Evolutionary conservation across 2,329 filamentous ascomycete species (phyloP).

Genomic region (Alternaria gaisen): DNA sequence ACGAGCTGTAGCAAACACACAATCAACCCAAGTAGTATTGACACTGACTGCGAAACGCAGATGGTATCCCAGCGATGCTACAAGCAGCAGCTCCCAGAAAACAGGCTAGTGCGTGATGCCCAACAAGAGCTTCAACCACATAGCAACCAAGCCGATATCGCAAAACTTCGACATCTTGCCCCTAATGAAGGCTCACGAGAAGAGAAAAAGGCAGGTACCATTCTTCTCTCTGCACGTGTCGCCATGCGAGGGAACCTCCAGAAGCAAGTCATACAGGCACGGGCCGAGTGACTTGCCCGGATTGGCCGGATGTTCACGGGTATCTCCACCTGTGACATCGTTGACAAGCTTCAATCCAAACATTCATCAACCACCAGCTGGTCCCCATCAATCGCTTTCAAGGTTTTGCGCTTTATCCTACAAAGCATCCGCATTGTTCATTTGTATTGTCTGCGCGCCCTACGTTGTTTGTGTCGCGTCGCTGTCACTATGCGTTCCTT

Average conservation of each 20-base stretch:
- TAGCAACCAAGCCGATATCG: neutral
- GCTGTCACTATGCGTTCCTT: conserved; percentile 32
- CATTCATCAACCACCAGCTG: conserved; percentile 16
- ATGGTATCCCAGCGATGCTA: neutral
- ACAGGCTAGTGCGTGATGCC: neutral
- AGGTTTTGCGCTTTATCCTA: neutral
- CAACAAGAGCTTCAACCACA: neutral
- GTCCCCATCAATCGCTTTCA: conserved; percentile 9
- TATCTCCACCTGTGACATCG: conserved; percentile 34
- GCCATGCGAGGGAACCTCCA: conserved; percentile 1
- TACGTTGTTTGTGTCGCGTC: neutral
- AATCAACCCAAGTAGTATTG: neutral
- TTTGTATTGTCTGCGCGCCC: neutral
- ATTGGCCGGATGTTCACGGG: conserved; percentile 32
- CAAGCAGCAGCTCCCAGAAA: neutral
- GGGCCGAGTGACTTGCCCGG: conserved; percentile 16
- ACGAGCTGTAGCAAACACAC: neutral
- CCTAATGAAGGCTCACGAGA: neutral
- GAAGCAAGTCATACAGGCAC: conserved; percentile 13
- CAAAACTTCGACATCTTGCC: neutral
- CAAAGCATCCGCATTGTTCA: neutral
- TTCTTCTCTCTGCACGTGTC: neutral
- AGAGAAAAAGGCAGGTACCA: neutral
- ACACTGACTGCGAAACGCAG: neutral
- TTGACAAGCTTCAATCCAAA: conserved; percentile 21